Evolutionary conservation across 192 early-diverging fungal genomes (phyloP), one percentile per base, ranked within the genome.

Genomic region (Helicostylum pulchrum): DNA sequence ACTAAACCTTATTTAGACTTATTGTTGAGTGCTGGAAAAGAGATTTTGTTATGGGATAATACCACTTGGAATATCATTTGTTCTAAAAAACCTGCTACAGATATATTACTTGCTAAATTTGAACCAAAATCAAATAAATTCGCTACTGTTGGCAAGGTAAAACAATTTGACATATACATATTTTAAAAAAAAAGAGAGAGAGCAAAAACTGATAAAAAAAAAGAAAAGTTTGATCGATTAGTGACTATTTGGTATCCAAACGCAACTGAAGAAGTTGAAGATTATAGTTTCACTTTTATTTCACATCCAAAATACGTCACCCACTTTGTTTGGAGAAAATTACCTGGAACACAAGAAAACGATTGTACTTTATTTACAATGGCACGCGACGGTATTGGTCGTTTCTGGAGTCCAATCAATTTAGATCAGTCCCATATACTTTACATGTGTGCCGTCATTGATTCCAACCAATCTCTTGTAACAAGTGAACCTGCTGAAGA

Each of bases 371-470:
- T 92, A 11, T 79, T 90, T 62, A 93, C 91, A 4, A 79, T 87
- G 78, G 81, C 78, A 7, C 70, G 69, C 19, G 88, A 92, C 66
- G 87, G 87, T 10, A 79, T 88, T 19, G 78, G 84, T 64, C 80
- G 90, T 12, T 78, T 93, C 10, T 93, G 91, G 91, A 77, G 78
- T 26, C 81, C 83, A 2, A 75, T 73, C 5, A 65, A 80, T 60
- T 56, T 71, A 2, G 65, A 75, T n/a, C 73, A 77, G 11, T 73
- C 83, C 4, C 78, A 80, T 47, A 69, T 71, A 7, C 84, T 93
- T 61, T 79, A 89, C 59, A 71, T 93, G 61, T 78, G 82, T 49
- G 89, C 83, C 3, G 80, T 84, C 2, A 84, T 92, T 46, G 88
- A 91, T 66, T 87, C 90, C 0, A 76, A 71, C 15, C 83, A 86